Base-by-base conservation (phyloP, 78 protist species). In the Tieghemostelium lacteum region DNA sequence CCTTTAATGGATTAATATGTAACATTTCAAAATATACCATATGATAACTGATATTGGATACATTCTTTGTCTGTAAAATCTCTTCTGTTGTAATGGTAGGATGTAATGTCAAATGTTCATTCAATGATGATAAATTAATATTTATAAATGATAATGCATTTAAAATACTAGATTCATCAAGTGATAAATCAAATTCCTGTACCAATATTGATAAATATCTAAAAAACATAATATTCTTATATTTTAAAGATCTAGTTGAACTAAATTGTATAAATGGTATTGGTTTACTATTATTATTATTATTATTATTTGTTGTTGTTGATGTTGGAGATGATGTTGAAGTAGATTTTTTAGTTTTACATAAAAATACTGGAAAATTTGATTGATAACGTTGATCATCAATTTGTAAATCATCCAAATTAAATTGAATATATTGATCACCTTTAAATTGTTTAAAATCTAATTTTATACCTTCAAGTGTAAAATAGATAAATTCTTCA, bases 301-400 rank as follows among this genome's bases (percentile, higher is more conserved):
- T 8, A 36, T 62, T 57, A 5, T 22, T 0, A 52, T 26, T 70
- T 16, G 29, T 75, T 36, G 54, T 17, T 26, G 61, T 17, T 67
- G 45, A 10, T 67, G 29, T n/a, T 33, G 52, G 28, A 36, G 5
- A n/a, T 28, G 24, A 33, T 58, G 31, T 8, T 67, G 52, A 50
- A 50, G 39, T 31, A 17, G 52, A 20, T 49, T 77, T 73, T 19
- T 70, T 70, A 2, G 80, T 57, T 54, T 42, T 45, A 67, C 86
- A 76, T 20, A 92, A n/a, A 74, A 72, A 75, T 31, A 92, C 95
- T 28, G 95, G 95, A 57, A 67, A 92, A 50, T 70, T 64, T 17
- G 95, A 72, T 29, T 75, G 71, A 75, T 92, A 67, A 34, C 88
- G 24, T 72, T 92, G 95, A 52, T 92, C 88, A 67, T 92, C 95